Conservation (phyloP, 2,329 filamentous ascomycete genomes). For the Claviceps sp. region DNA sequence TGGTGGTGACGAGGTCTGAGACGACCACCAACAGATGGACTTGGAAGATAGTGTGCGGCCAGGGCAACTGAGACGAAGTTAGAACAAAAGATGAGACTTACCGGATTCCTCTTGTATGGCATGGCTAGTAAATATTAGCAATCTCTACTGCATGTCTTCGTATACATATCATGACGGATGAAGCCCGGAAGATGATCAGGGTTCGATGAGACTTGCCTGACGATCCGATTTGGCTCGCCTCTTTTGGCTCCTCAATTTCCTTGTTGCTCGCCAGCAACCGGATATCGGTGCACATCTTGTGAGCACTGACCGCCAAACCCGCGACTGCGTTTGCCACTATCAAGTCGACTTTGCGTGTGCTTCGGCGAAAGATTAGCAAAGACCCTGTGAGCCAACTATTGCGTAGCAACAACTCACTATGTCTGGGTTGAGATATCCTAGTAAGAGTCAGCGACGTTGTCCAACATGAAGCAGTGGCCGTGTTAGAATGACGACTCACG, state of each 20-base stretch:
- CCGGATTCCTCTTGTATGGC: constrained; percentile 15
- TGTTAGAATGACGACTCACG: constrained; percentile 38
- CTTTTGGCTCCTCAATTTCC: constrained; percentile 76
- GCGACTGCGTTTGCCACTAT: constrained; percentile 68
- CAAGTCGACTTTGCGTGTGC: constrained; percentile 67
- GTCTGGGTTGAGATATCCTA: constrained; percentile 49
- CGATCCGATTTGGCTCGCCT: constrained; percentile 63
- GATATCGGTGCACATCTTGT: constrained; percentile 60
- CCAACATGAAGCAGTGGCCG: constrained; percentile 32
- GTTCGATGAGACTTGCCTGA: constrained; percentile 1
- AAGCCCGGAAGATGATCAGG: background rate
- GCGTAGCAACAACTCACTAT: constrained; percentile 15
- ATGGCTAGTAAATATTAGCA: constrained; percentile 23
- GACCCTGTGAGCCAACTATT: background rate
- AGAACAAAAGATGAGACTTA: background rate
- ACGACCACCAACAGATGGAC: too few relatives aligned
- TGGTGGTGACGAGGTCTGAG: too few relatives aligned
- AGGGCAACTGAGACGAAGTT: background rate
- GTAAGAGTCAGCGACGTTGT: background rate
- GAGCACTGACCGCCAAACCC: constrained; percentile 63
- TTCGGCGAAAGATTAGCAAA: constrained; percentile 1
- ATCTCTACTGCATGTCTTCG: constrained; percentile 25
- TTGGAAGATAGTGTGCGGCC: too few relatives aligned
- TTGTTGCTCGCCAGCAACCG: constrained; percentile 63
- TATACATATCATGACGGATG: background rate